These are phyloP conservation scores for Rhododendron ovatum DNA, from an alignment of 148 eudicot genomes.

Conservation along the genomic window DNA sequence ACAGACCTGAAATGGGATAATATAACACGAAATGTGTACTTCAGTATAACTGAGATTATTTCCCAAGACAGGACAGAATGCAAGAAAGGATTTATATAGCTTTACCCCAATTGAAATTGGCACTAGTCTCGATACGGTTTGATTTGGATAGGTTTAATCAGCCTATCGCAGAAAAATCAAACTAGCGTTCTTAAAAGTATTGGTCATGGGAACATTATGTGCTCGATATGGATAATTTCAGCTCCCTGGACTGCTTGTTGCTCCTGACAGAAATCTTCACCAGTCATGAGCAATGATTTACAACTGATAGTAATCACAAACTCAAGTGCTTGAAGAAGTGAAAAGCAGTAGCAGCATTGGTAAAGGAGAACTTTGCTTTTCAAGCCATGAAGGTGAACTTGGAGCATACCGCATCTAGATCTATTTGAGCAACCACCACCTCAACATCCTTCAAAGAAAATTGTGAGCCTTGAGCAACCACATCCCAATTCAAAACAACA, in stretches of 20 bases:
- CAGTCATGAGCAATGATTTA: not conserved
- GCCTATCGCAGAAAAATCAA: not conserved
- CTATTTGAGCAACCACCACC: slow-evolving; percentile 83
- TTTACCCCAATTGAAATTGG: not conserved
- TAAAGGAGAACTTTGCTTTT: not conserved
- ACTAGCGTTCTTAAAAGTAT: not conserved
- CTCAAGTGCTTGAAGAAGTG: not conserved
- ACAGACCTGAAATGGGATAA: not conserved
- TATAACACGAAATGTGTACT: not conserved
- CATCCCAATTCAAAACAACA: slow-evolving; percentile 90
- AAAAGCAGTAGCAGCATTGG: not conserved
- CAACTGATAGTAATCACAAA: not conserved
- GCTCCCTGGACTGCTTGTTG: not conserved
- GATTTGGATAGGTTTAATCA: not conserved
- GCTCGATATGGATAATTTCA: not conserved
- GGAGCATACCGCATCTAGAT: slow-evolving; percentile 82
- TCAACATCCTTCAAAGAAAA: slow-evolving; percentile 94
- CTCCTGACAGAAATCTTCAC: not conserved
- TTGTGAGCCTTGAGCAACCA: slow-evolving; percentile 97
- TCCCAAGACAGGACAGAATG: not conserved
- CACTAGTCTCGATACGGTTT: not conserved
- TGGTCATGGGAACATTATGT: not conserved
- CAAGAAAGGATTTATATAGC: not conserved
- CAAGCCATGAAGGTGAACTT: not conserved
- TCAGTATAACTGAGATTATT: not conserved